These are phyloP conservation scores for Pholiota molesta DNA, from an alignment of 768 basidiomycete genomes.

Conservation along the genomic window DNA sequence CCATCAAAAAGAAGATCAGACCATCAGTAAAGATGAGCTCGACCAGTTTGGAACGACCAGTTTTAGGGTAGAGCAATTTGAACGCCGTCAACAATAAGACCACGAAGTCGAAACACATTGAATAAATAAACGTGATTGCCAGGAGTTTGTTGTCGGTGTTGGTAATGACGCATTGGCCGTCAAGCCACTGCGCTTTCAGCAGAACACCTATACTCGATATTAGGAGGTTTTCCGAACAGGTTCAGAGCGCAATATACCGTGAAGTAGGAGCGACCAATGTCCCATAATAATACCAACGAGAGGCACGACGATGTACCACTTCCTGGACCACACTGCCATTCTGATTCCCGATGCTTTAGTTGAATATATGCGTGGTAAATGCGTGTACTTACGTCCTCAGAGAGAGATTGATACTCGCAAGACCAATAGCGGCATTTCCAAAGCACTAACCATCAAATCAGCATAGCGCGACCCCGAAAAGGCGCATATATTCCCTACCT, in stretches of 20 bases:
- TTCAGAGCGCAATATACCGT: conserved; percentile 45
- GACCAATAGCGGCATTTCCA: conserved; percentile 68
- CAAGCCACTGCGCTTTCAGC: conserved; percentile 60
- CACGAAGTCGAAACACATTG: conserved; percentile 71
- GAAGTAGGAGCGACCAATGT: conserved; percentile 73
- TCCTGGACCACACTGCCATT: conserved; percentile 72
- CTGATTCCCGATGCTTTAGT: conserved; percentile 32
- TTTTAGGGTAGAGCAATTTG: conserved; percentile 53
- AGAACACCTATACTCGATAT: conserved; percentile 47
- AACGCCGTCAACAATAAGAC: conserved; percentile 63
- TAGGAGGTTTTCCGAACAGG: background rate
- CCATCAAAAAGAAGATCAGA: conserved; percentile 70
- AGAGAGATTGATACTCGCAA: conserved; percentile 73
- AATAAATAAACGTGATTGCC: conserved; percentile 70
- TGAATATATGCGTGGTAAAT: conserved; percentile 14
- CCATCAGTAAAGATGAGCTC: conserved; percentile 73
- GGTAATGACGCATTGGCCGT: conserved; percentile 57
- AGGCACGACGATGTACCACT: conserved; percentile 51
- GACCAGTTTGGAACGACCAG: conserved; percentile 58
- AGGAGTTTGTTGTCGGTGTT: conserved; percentile 61
- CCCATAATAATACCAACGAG: conserved; percentile 61
- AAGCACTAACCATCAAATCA: conserved; percentile 36
- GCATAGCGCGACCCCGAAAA: background rate
- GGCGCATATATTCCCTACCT: conserved; percentile 33
- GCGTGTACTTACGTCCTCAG: conserved; percentile 57